Base-by-base conservation (phyloP, 768 basidiomycete genomes). In the Terana coerulea region DNA sequence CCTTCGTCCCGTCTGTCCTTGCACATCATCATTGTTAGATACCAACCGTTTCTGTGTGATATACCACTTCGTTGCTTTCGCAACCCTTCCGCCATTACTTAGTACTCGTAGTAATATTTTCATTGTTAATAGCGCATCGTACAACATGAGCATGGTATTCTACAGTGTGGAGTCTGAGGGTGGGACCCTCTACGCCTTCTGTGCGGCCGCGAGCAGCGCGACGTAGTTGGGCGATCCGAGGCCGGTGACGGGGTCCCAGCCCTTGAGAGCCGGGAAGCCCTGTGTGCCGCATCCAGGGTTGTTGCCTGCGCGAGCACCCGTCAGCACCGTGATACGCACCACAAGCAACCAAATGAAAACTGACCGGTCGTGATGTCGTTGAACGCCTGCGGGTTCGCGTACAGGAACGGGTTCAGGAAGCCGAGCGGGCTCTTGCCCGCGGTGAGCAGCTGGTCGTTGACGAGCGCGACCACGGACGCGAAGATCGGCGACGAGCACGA, bases 371-470 rank as follows among this genome's bases (percentile, higher is more conserved):
- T 69, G 30, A 72, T 61, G 47, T 72, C 71, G 41, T 62, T 68
- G 50, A 72, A 60, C 43, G 58, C 62, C 21, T 25, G 17, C 24
- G 45, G 50, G 40, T 33, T 55, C 41, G 62, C 58, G 56, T 70
- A 70, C 33, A 70, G 29, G 57, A 65, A 64, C 3, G 71, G 68
- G 58, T 71, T 70, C 41, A 72, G 57, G 63, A 69, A 71, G 6
- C 71, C 71, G n/a, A 72, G 65, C 6, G 69, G 51, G 21, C 61
- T 49, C 54, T 63, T 62, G 6, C 68, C 66, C 8, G 58, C 58
- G 7, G 68, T 57, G 44, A 69, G 39, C 25, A 60, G 63, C 11
- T 55, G 57, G 54, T 70, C 69, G 50, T 71, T 72, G 36, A 88
- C 62, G 56, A 49, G 47, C 35, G 49, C 49, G 21, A 50, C 30